Base-by-base conservation (phyloP, 2,329 filamentous ascomycete species). In the Cercospora sesami region DNA sequence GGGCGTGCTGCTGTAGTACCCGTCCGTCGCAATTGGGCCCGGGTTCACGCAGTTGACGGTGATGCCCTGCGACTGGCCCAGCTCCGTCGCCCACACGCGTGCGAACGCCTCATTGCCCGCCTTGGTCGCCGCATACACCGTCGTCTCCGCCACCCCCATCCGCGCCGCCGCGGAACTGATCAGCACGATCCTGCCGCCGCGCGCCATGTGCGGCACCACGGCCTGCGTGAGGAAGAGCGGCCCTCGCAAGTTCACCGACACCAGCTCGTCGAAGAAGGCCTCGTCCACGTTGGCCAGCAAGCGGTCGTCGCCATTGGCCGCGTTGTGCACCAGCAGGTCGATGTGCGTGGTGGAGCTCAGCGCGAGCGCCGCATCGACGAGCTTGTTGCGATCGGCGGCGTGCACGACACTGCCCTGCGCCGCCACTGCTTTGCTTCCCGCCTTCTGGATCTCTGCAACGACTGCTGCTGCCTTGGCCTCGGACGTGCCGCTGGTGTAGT, bases 31-130 rank as follows among this genome's bases (percentile, higher is more conserved):
- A 23, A 61, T 18, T 42, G 72, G 66, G 18, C 74, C 68, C 16
- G 67, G 70, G 21, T 64, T 65, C 12, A 63, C 45, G 21, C 28
- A n/a, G 30, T 58, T 61, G 14, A 63, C 28, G 42, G 62, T 55
- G 73, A 77, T 59, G 74, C 72, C 36, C n/a, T 62, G n/a, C 28
- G 26, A 39, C 26, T 30, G 59, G 26, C 59, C 59, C 14, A 62
- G 23, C 33, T 62, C 74, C 4, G 73, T 63, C 9, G 75, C 72
- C 75, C 75, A 77, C 0, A 68, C 65, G 4, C 74, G 60, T 1
- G 69, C 68, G 12, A 77, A 39, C 3, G 68, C 62, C 33, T 77
- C 75, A 23, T 75, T 65, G 0, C 70, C 76, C 0, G 73, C 64
- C n/a, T 76, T 75, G 1, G 73, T 72, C 3, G 68, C 61, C 7